Base-by-base conservation (phyloP, 2,329 filamentous ascomycete genomes). In the Penicillium paneum region DNA sequence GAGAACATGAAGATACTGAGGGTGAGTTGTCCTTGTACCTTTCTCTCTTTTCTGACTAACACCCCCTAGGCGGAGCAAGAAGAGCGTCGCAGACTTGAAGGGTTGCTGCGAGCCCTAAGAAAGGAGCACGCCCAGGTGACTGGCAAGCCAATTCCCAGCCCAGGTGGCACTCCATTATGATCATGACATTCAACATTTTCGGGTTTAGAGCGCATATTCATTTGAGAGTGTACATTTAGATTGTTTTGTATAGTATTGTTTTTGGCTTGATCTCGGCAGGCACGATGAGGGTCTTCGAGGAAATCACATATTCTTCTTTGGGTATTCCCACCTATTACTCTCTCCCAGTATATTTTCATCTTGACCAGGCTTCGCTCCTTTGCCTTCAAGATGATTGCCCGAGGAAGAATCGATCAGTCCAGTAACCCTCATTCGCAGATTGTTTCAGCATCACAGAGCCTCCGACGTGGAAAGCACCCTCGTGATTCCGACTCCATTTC, bases 21-120 rank as follows among this genome's bases (percentile, higher is more conserved):
- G 76, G 87, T 89, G 71, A 75, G 83, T 76, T n/a, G 21, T 8
- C 26, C 29, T 39, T 43, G 15, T 13, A 42, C 44, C 26, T 38
- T 38, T 26, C 26, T 45, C 11, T 21, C 10, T 31, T 21, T 28
- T n/a, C 35, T 12, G n/a, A 51, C 63, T 68, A 55, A 70, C 46
- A 41, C 12, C 34, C 41, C 26, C 60, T 62, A 90, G 87, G 80
- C 79, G 57, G 87, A 90, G 71, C 86, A 90, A 79, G 86, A 88
- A 72, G 86, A 89, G 73, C 79, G 86, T 43, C 80, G 85, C 46
- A 81, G 81, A 67, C 73, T 89, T n/a, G 87, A 90, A 73, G 78
- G 79, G 39, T 74, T 86, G 56, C 72, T 90, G 29, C 80, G 86
- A 42, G 76, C 62, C 61, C 62, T 76, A 56, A 74, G 68, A 64